These are phyloP conservation scores for Podaxis carcinomalis DNA, from an alignment of 768 basidiomycete species.

Conservation along the genomic window DNA sequence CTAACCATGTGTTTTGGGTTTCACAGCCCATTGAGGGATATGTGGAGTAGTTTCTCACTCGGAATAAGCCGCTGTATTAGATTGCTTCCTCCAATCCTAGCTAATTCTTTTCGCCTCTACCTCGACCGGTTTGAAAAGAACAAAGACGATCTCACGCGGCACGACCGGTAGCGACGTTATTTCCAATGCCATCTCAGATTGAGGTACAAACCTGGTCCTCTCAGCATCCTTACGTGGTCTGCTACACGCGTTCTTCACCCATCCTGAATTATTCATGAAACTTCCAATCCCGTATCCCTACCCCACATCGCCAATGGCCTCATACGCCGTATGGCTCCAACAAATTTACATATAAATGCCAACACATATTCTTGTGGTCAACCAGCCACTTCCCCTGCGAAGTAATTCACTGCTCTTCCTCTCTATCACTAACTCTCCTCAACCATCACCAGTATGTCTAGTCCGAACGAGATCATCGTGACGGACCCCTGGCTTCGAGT, in stretches of 20 bases:
- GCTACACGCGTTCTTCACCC: constrained; percentile 1
- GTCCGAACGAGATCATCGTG: constrained; percentile 32
- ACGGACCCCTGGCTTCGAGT: constrained; percentile 44
- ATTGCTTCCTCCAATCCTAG: constrained; percentile 31
- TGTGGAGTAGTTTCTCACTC: constrained; percentile 22
- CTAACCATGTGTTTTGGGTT: constrained; percentile 17
- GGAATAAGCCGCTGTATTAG: constrained; percentile 33
- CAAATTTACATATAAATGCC: constrained; percentile 6
- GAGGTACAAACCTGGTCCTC: neutral
- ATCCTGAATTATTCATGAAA: constrained; percentile 3
- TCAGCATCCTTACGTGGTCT: constrained; percentile 3
- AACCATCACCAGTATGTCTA: constrained; percentile 2
- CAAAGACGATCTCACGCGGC: constrained; percentile 20
- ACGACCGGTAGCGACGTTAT: constrained; percentile 21
- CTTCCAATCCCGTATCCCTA: constrained; percentile 2
- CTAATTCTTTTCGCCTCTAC: constrained; percentile 7
- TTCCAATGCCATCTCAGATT: constrained; percentile 8
- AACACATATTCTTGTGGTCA: neutral
- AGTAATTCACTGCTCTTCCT: constrained; percentile 10
- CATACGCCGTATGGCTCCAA: constrained; percentile 2
- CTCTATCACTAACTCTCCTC: constrained; percentile 5
- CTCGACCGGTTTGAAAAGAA: constrained; percentile 14
- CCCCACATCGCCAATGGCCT: neutral
- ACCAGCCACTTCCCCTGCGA: neutral
- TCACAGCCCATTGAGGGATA: constrained; percentile 43